These are phyloP conservation scores for Aureobasidium lini DNA, from an alignment of 2,329 filamentous ascomycete genomes.

Conservation along the genomic window DNA sequence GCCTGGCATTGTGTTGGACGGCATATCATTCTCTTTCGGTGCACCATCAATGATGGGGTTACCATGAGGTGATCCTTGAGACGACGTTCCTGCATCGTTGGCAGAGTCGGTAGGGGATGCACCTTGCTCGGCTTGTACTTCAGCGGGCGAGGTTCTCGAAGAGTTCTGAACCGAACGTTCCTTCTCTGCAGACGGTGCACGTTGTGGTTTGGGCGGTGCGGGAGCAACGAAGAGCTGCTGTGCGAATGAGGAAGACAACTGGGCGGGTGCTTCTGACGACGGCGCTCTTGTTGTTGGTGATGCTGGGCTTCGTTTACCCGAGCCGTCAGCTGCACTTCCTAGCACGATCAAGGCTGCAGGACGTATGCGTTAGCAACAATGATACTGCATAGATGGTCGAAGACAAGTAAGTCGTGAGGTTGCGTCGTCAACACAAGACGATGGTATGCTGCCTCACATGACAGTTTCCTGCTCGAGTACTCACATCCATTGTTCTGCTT, in stretches of 20 bases:
- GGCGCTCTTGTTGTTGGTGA: not conserved
- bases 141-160: not conserved
- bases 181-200: not conserved
- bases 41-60: not conserved
- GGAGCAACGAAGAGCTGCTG: slow-evolving; percentile 10
- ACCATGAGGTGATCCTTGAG: not conserved
- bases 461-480: not conserved
- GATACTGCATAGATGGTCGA: not conserved
- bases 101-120: slow-evolving; percentile 1
- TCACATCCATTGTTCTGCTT: slow-evolving; percentile 42
- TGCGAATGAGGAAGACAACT: slow-evolving; percentile 4
- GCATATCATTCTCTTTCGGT: not conserved
- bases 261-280: not conserved
- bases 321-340: not conserved
- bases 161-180: not conserved
- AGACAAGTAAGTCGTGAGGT: not conserved
- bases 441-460: not conserved
- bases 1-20: not conserved
- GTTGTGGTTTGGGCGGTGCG: not conserved
- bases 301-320: not conserved
- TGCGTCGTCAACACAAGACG: not conserved
- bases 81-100: not conserved
- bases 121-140: not conserved
- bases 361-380: not conserved
- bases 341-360: slow-evolving; percentile 1